These are phyloP conservation scores for Pichia kluyveri DNA, from an alignment of 805 yeast genomes.

Conservation along the genomic window DNA sequence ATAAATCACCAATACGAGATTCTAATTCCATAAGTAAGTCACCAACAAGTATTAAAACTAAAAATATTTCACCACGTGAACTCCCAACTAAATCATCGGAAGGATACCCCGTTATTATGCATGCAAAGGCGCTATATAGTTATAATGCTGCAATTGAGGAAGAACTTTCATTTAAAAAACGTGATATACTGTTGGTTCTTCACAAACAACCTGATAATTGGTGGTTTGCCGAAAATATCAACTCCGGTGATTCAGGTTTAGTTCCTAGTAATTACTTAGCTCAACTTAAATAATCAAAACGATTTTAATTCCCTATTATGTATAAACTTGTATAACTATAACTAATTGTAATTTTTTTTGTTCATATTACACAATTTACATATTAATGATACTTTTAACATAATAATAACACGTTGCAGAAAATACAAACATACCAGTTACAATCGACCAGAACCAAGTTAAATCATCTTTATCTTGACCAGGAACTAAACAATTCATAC, in stretches of 20 bases:
- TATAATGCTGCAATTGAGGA: constrained; percentile 53
- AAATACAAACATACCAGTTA: constrained; percentile 35
- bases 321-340: no score
- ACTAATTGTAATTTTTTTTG: no score
- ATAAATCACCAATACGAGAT: constrained; percentile 1
- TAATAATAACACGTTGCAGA: constrained; percentile 39
- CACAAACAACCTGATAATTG: constrained; percentile 62
- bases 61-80: constrained; percentile 17
- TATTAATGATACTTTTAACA: constrained; percentile 34
- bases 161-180: constrained; percentile 50
- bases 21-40: constrained; percentile 15
- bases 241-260: constrained; percentile 39
- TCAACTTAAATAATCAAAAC: constrained; percentile 11
- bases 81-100: constrained; percentile 42
- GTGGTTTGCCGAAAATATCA: constrained; percentile 61
- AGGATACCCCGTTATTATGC: constrained; percentile 44
- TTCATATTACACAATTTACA: neutral
- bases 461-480: constrained; percentile 68
- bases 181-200: constrained; percentile 44
- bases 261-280: constrained; percentile 55
- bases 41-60: constrained; percentile 18
- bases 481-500: constrained; percentile 96
- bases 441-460: constrained; percentile 55
- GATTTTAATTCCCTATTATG: no score
- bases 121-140: constrained; percentile 47